Evolutionary conservation across 2,329 filamentous ascomycete species (phyloP).

Genomic region (Phialocephala sp.): DNA sequence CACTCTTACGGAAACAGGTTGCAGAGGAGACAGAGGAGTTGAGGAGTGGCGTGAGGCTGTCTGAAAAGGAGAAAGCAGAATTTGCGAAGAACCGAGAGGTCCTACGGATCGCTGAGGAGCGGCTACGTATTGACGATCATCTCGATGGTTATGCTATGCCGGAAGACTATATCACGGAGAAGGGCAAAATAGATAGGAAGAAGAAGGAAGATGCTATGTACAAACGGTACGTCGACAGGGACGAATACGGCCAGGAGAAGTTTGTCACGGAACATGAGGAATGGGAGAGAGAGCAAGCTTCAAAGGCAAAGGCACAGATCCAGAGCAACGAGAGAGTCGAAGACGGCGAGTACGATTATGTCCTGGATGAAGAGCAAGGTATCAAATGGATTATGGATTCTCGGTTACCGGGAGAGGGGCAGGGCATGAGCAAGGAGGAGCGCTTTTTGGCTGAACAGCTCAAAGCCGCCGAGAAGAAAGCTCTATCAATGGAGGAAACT

Average conservation of each 20-base stretch:
- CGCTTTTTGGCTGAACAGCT: slow-evolving; percentile 79
- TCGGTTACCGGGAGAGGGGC: slow-evolving; percentile 72
- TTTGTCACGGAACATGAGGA: slow-evolving; percentile 94
- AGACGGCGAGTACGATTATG: slow-evolving; percentile 86
- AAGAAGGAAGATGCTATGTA: slow-evolving; percentile 91
- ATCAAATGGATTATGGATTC: slow-evolving; percentile 84
- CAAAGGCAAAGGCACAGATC: slow-evolving; percentile 88
- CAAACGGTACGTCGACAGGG: slow-evolving; percentile 85
- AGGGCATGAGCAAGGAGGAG: slow-evolving; percentile 78
- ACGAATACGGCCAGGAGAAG: slow-evolving; percentile 85
- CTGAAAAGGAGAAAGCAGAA: slow-evolving; percentile 80
- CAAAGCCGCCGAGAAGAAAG: slow-evolving; percentile 86
- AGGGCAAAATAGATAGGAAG: slow-evolving; percentile 84
- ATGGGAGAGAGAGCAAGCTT: slow-evolving; percentile 90
- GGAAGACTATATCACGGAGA: slow-evolving; percentile 93
- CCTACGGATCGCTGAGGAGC: slow-evolving; percentile 80
- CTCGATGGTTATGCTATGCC: slow-evolving; percentile 91
- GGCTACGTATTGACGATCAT: slow-evolving; percentile 87
- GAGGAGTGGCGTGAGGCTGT: slow-evolving; percentile 75
- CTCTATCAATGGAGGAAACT: slow-evolving; percentile 87
- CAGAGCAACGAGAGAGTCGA: slow-evolving; percentile 74
- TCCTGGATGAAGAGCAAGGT: slow-evolving; percentile 88
- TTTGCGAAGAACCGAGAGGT: slow-evolving; percentile 89
- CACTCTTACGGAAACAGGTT: slow-evolving; percentile 87
- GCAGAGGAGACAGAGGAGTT: slow-evolving; percentile 85